Percentiles rank a stretch among this genome's conserved stretches.
These are phyloP conservation scores for Croton laevigatus DNA, from an alignment of 441 rosid species.

Conservation along the genomic window DNA sequence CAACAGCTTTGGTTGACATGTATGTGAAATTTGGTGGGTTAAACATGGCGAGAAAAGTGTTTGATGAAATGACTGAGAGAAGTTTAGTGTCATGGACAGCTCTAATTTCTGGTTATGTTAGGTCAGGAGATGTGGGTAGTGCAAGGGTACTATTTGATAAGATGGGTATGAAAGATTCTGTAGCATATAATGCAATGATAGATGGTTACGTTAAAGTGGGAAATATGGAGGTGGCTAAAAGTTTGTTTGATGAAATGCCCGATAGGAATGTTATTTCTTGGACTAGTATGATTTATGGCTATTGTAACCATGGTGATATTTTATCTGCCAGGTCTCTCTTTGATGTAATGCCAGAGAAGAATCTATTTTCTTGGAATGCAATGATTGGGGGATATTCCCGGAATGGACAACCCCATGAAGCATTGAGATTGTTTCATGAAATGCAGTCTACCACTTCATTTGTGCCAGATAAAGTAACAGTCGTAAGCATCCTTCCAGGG, in stretches of 20 bases:
- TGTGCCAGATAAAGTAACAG: conserved; percentile 52
- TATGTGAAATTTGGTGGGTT: conserved; percentile 61
- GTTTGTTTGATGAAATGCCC: conserved; percentile 52
- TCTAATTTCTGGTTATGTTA: conserved; percentile 54
- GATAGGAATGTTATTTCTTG: conserved; percentile 53
- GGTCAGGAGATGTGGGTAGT: conserved; percentile 40
- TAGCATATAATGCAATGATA: conserved; percentile 52
- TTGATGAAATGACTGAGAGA: conserved; percentile 69
- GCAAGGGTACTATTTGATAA: conserved; percentile 46
- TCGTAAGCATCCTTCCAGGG: conserved; percentile 58
- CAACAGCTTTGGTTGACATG: conserved; percentile 76
- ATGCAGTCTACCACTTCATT: conserved; percentile 48
- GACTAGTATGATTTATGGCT: conserved; percentile 58
- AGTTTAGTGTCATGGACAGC: conserved; percentile 80
- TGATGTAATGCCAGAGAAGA: conserved; percentile 51
- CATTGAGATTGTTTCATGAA: conserved; percentile 48
- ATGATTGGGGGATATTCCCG: conserved; percentile 59
- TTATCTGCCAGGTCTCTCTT: conserved; percentile 47
- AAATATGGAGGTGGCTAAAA: conserved; percentile 38
- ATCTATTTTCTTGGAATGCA: conserved; percentile 59
- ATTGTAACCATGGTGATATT: conserved; percentile 43
- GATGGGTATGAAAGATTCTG: conserved; percentile 48
- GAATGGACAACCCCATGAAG: conserved; percentile 48
- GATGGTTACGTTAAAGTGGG: conserved; percentile 49
- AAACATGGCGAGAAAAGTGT: conserved; percentile 50